Base-by-base conservation (phyloP, 257 asterid species). In the Oldenlandia corymbosa region DNA sequence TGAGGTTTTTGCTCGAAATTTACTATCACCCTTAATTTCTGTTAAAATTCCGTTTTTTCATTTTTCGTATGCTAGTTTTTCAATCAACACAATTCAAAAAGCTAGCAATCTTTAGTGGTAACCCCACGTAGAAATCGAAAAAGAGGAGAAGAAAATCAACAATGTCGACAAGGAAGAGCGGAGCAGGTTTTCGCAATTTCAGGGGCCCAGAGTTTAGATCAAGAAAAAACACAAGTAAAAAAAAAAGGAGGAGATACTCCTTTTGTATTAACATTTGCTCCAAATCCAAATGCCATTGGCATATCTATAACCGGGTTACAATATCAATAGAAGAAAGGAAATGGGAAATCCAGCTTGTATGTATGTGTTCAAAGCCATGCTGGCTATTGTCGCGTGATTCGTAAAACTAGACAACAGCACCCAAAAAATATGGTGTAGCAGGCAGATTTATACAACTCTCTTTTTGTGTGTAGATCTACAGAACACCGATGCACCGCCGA, bases 201-300 rank as follows among this genome's bases (percentile, higher is more conserved):
- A n/a, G n/a, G n/a, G n/a, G n/a, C n/a, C n/a, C n/a, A n/a, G n/a
- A n/a, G n/a, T n/a, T n/a, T 47, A 47, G 26, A 47, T 3, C 18
- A 5, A 2, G 53, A 37, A n/a, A 20, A 30, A 21, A 57, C n/a
- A n/a, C n/a, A n/a, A n/a, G n/a, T n/a, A n/a, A n/a, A 2, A 5
- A 30, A n/a, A 17, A n/a, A 21, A 0, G 18, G 10, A 16, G 21
- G 17, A 28, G 31, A 49, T 27, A 43, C 43, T 62, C n/a, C 30
- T 45, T 62, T 49, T 30, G 43, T 60, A 41, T 24, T 45, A 43
- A 61, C 57, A 62, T 20, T 57, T 45, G 65, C 50, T 41, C 39
- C 66, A 42, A n/a, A n/a, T n/a, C n/a, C n/a, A n/a, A n/a, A 60
- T 62, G 32, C 12, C 67, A 62, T 27, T n/a, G 66, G 30, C 57